phyloP scores from a whole-genome alignment of 1,139 yeast species.

The Lodderomyces parapsilosis region DNA sequence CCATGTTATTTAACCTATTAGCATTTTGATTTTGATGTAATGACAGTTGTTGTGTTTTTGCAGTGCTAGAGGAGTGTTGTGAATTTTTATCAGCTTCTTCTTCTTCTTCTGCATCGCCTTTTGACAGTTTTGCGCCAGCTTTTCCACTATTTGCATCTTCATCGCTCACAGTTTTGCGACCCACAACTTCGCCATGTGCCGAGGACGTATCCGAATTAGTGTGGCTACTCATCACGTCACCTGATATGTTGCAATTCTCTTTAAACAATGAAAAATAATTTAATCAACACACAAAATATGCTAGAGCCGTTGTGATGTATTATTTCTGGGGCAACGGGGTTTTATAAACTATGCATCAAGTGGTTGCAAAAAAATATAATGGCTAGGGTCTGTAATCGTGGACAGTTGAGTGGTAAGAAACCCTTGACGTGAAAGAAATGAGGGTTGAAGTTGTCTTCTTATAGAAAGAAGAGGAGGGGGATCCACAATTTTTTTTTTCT shows the following conservation, averaged over 20 bases:
- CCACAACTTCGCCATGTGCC: not conserved
- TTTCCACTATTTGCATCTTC: not conserved
- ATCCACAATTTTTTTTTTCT: conserved; percentile 2
- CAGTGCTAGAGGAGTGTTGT: conserved; percentile 1
- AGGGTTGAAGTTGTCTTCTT: not conserved
- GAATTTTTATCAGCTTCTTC: not conserved
- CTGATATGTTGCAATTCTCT: conserved; percentile 2
- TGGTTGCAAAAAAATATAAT: not conserved
- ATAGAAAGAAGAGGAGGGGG: not conserved
- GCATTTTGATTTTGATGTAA: conserved; percentile 3
- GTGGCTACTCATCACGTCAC: conserved; percentile 2
- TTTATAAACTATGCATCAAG: no score
- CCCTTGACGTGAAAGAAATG: not conserved
- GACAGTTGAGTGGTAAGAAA: not conserved
- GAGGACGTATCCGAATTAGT: not conserved
- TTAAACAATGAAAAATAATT: not conserved
- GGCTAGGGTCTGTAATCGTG: not conserved
- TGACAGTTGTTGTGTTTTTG: not conserved
- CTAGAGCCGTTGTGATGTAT: not conserved
- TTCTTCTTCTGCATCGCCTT: not conserved
- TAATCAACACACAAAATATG: not conserved
- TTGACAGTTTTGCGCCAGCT: not conserved
- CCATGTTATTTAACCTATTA: conserved; percentile 7
- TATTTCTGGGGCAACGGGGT: no score
- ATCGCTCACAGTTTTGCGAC: not conserved